A percentile compares a stretch with the other conserved stretches of the same genome.
These are phyloP conservation scores for Trichoderma lentiforme DNA, from an alignment of 2,329 filamentous ascomycete genomes.

Conservation along the genomic window DNA sequence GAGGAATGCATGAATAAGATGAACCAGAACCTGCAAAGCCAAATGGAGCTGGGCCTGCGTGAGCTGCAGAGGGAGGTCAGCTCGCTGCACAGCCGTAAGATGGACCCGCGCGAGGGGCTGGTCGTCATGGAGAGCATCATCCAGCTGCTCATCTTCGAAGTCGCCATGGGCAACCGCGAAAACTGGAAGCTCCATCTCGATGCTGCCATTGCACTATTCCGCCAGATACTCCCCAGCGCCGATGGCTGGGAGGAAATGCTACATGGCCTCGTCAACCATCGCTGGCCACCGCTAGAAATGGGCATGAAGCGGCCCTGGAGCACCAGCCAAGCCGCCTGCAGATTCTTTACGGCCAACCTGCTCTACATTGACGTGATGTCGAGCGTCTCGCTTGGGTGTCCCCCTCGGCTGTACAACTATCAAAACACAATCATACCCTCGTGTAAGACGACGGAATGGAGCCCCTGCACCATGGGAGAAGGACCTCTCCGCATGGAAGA, in stretches of 20 bases:
- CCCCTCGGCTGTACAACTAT: constrained; percentile 42
- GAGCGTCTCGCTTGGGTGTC: constrained; percentile 42
- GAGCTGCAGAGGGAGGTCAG: constrained; percentile 44
- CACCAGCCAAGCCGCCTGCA: constrained; percentile 45
- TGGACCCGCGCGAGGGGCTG: constrained; percentile 29
- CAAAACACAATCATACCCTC: constrained; percentile 39
- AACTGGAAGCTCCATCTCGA: constrained; percentile 51
- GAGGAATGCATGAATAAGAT: constrained; percentile 36
- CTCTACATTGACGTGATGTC: constrained; percentile 50
- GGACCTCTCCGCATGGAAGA: constrained; percentile 45
- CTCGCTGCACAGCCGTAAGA: constrained; percentile 32
- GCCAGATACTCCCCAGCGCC: constrained; percentile 40
- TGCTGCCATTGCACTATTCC: constrained; percentile 48
- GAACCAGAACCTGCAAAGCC: constrained; percentile 40
- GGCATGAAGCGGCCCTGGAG: constrained; percentile 38
- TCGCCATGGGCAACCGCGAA: constrained; percentile 42
- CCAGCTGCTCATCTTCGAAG: constrained; percentile 53
- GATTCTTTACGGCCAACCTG: constrained; percentile 46
- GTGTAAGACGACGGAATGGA: constrained; percentile 23
- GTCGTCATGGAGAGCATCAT: constrained; percentile 49
- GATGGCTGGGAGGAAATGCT: constrained; percentile 38
- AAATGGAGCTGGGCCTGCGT: constrained; percentile 43
- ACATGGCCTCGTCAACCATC: constrained; percentile 28
- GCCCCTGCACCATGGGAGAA: constrained; percentile 23
- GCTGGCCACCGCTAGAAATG: constrained; percentile 35